Percentiles rank a stretch among this genome's conserved stretches.
Evolutionary conservation across 2,329 filamentous ascomycete species (phyloP).

Genomic region (Hypoxylon sp.): DNA sequence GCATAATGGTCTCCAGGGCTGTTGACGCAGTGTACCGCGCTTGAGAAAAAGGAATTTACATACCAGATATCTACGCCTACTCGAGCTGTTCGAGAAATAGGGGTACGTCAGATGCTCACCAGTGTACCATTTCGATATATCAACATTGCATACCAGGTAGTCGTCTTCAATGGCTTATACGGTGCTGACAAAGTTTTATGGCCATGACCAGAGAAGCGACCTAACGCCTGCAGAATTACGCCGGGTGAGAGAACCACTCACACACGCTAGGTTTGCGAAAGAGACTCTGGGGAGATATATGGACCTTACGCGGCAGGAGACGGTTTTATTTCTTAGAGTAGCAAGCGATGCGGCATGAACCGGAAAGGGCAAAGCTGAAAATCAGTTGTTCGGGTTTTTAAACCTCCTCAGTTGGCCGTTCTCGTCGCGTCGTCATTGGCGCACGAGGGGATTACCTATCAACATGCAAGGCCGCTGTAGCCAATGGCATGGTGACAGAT

Average conservation of each 20-base stretch:
- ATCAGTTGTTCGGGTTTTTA: slow-evolving; percentile 39
- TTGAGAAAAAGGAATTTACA: slow-evolving; percentile 13
- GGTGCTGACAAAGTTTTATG: slow-evolving; percentile 26
- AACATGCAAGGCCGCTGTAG: slow-evolving; percentile 36
- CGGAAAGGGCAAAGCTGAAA: slow-evolving; percentile 41
- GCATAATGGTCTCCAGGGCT: slow-evolving; percentile 16
- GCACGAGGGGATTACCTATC: slow-evolving; percentile 41
- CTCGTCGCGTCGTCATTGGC: slow-evolving; percentile 42
- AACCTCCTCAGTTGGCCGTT: slow-evolving; percentile 36
- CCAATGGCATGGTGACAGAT: slow-evolving; percentile 45
- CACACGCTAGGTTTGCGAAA: slow-evolving; percentile 5
- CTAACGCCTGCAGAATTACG: slow-evolving; percentile 14
- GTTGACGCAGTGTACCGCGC: slow-evolving; percentile 23
- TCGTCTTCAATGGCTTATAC: slow-evolving; percentile 20
- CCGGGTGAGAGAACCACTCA: slow-evolving; percentile 14
- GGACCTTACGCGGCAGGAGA: slow-evolving; percentile 20
- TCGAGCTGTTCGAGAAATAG: slow-evolving; percentile 23
- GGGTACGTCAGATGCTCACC: slow-evolving; percentile 29
- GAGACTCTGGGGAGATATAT: slow-evolving; percentile 19
- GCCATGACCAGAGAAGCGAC: slow-evolving; percentile 11
- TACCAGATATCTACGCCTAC: slow-evolving; percentile 10
- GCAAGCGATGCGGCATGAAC: slow-evolving; percentile 34
- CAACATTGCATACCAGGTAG: slow-evolving; percentile 2
- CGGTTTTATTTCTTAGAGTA: slow-evolving; percentile 14
- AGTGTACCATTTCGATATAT: slow-evolving; percentile 18